A percentile compares a stretch with the other conserved stretches of the same genome.
phyloP scores from a whole-genome alignment of 257 asterid species.

The Ilex aquifolium region DNA sequence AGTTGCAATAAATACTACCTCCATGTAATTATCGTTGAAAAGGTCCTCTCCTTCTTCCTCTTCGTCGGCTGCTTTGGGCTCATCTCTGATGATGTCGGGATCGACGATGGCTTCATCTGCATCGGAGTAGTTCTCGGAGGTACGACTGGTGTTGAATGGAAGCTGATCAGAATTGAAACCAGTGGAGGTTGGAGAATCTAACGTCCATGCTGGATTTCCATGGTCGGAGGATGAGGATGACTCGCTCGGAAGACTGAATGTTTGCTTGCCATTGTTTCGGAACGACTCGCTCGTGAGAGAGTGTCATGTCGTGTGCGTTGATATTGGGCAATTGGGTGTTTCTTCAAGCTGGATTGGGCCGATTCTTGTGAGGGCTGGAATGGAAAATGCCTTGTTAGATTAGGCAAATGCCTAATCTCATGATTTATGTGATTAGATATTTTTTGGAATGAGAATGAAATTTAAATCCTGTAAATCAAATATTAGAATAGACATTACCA shows the following conservation, averaged over 20 bases:
- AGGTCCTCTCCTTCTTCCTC: slow-evolving; percentile 87
- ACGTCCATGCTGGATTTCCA: slow-evolving; percentile 43
- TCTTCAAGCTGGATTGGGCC: too few species aligned
- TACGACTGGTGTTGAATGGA: slow-evolving; percentile 74
- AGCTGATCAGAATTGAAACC: slow-evolving; percentile 87
- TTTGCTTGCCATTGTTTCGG: slow-evolving; percentile 24
- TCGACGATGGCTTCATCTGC: slow-evolving; percentile 91
- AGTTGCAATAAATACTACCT: slow-evolving; percentile 31
- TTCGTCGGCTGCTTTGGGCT: slow-evolving; percentile 31
- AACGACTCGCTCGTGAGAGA: background rate
- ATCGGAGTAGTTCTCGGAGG: slow-evolving; percentile 53
- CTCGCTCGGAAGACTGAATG: too few species aligned
- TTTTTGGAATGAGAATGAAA: too few species aligned
- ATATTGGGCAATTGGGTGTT: too few species aligned
- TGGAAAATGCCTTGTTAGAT: too few species aligned
- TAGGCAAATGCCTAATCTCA: too few species aligned
- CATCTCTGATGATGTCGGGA: slow-evolving; percentile 76
- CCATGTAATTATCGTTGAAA: slow-evolving; percentile 75
- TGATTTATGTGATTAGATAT: too few species aligned
- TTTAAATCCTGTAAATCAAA: too few species aligned
- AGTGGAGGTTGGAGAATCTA: slow-evolving; percentile 88
- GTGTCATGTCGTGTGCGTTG: too few species aligned
- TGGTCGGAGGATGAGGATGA: slow-evolving; percentile 19
- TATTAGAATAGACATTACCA: too few species aligned
- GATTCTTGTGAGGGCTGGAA: slow-evolving; percentile 72